Evolutionary conservation across 2,329 filamentous ascomycete genomes (phyloP).

Genomic region (Lachnellula subtilissima): DNA sequence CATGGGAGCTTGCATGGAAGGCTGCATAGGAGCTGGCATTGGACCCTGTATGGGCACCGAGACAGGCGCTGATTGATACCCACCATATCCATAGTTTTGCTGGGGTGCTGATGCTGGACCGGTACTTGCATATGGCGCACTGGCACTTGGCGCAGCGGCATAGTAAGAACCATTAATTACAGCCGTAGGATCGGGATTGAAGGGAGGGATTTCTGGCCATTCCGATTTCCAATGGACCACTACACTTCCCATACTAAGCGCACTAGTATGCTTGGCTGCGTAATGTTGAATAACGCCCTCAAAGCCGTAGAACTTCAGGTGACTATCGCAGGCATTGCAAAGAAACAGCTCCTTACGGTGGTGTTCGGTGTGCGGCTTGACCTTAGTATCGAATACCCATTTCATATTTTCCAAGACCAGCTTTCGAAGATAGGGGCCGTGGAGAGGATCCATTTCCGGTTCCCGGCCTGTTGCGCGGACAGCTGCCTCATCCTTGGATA

Average conservation of each 20-base stretch:
- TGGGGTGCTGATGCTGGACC: conserved; percentile 28
- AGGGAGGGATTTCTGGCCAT: conserved; percentile 73
- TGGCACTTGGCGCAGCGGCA: conserved; percentile 29
- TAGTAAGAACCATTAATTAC: conserved; percentile 33
- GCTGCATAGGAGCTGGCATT: conserved; percentile 14
- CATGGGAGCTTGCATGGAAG: conserved; percentile 5
- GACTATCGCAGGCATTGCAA: conserved; percentile 64
- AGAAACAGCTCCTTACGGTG: conserved; percentile 69
- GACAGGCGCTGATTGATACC: conserved; percentile 26
- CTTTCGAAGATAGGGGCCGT: conserved; percentile 53
- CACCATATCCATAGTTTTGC: conserved; percentile 33
- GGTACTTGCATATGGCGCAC: conserved; percentile 29
- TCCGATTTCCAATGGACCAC: conserved; percentile 76
- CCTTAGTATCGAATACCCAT: conserved; percentile 74
- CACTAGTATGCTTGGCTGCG: conserved; percentile 72
- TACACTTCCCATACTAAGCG: conserved; percentile 64
- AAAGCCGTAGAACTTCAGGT: conserved; percentile 66
- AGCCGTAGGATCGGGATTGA: conserved; percentile 54
- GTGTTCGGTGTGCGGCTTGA: conserved; percentile 63
- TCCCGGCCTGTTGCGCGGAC: conserved; percentile 42
- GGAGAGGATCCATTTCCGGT: conserved; percentile 43
- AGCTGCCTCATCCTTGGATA: conserved; percentile 48
- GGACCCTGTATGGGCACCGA: conserved; percentile 18
- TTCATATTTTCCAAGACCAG: conserved; percentile 82
- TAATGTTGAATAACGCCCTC: conserved; percentile 79